Conservation (phyloP, 176 grass and related monocot species). For the Carex cristatella region DNA sequence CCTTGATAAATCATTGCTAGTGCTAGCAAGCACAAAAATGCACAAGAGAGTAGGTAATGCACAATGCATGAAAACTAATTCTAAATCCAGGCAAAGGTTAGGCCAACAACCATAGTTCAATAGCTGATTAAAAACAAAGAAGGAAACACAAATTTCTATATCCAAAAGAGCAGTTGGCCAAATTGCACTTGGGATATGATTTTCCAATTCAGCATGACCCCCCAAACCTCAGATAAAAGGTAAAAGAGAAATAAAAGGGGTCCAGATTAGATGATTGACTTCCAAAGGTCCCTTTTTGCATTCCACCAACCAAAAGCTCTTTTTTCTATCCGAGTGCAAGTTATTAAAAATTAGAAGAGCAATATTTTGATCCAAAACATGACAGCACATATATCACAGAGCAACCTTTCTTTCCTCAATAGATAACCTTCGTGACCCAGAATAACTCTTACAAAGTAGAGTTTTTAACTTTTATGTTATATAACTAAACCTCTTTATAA, state of each 20-base stretch:
- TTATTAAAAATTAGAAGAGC: background rate
- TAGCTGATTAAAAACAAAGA: background rate
- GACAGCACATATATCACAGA: background rate
- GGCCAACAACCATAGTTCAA: conserved; percentile 9
- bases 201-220: conserved; percentile 2
- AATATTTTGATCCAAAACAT: background rate
- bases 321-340: background rate
- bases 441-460: background rate
- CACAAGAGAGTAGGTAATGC: background rate
- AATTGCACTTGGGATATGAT: background rate
- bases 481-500: background rate
- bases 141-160: background rate
- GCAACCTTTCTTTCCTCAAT: background rate
- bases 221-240: background rate
- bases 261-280: conserved; percentile 18
- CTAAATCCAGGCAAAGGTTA: conserved; percentile 1
- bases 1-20: background rate
- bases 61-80: background rate
- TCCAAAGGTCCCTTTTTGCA: conserved; percentile 11
- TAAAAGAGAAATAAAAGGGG: background rate
- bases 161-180: background rate
- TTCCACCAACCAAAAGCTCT: conserved; percentile 15
- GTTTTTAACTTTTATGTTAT: background rate
- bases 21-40: background rate
- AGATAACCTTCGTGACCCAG: background rate